These are phyloP conservation scores for Calonectria pseudoreteaudii DNA, from an alignment of 2,329 filamentous ascomycete genomes.

Conservation along the genomic window DNA sequence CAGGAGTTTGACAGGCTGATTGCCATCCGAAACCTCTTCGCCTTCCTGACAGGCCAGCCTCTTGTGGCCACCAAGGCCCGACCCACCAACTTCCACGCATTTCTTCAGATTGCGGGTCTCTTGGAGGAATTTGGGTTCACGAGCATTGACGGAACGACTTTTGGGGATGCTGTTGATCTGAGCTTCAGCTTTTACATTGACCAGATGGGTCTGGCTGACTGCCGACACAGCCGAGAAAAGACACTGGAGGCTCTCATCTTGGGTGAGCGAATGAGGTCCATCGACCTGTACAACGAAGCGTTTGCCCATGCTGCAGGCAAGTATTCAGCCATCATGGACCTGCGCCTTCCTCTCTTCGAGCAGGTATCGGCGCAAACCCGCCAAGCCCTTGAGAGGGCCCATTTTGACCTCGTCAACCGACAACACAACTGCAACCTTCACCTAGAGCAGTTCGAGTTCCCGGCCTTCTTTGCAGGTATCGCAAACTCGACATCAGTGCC, in stretches of 20 bases:
- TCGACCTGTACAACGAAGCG: constrained; percentile 87
- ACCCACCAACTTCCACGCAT: constrained; percentile 65
- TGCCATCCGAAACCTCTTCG: constrained; percentile 73
- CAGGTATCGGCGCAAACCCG: constrained; percentile 78
- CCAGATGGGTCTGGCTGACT: constrained; percentile 81
- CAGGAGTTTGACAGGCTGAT: constrained; percentile 67
- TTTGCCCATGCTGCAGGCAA: constrained; percentile 94
- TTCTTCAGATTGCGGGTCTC: constrained; percentile 65
- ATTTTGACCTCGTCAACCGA: constrained; percentile 81
- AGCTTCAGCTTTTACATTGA: constrained; percentile 83
- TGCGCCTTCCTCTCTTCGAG: constrained; percentile 76
- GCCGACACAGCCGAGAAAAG: constrained; percentile 85
- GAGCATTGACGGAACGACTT: constrained; percentile 67
- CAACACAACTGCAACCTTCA: constrained; percentile 77
- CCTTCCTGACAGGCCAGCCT: constrained; percentile 72
- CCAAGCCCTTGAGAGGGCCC: constrained; percentile 84
- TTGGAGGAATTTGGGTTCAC: constrained; percentile 70
- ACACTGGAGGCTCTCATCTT: constrained; percentile 91
- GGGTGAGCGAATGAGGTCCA: constrained; percentile 86
- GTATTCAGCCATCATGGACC: constrained; percentile 76
- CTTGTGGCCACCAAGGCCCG: constrained; percentile 68
- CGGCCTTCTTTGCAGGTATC: constrained; percentile 87
- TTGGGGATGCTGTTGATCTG: constrained; percentile 69
- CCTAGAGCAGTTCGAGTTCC: constrained; percentile 91
- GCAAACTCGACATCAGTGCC: constrained; percentile 83